Evolutionary conservation across 768 basidiomycete genomes (phyloP).

Genomic region (Tylopilus rubrobrunneus): DNA sequence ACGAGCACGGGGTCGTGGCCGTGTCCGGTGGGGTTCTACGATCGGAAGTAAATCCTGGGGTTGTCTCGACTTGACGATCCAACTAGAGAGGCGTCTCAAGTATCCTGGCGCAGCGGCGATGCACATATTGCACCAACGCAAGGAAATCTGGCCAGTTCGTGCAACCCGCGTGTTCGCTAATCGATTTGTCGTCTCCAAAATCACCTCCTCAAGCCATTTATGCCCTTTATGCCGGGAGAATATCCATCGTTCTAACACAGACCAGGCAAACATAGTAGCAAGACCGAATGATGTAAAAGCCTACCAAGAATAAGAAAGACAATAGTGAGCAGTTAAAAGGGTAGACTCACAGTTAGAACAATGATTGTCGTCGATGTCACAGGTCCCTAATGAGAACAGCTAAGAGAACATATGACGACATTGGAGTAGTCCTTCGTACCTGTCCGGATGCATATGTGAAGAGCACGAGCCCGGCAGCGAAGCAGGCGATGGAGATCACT

Average conservation of each 20-base stretch:
- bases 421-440: slow-evolving; percentile 36
- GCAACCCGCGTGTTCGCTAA: slow-evolving; percentile 27
- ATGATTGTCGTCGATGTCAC: slow-evolving; percentile 71
- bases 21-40: slow-evolving; percentile 18
- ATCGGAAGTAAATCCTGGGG: slow-evolving; percentile 24
- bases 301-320: slow-evolving; percentile 9
- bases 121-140: slow-evolving; percentile 23
- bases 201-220: slow-evolving; percentile 50
- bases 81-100: slow-evolving; percentile 21
- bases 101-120: slow-evolving; percentile 17
- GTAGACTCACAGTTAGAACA: slow-evolving; percentile 53
- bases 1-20: background rate
- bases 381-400: slow-evolving; percentile 37
- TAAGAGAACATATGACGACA: slow-evolving; percentile 20
- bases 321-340: background rate
- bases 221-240: slow-evolving; percentile 46
- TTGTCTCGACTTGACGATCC: slow-evolving; percentile 23
- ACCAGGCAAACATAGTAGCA: slow-evolving; percentile 51
- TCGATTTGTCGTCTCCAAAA: slow-evolving; percentile 23
- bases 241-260: slow-evolving; percentile 48
- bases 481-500: slow-evolving; percentile 79
- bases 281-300: slow-evolving; percentile 41
- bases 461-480: slow-evolving; percentile 72
- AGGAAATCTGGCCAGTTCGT: slow-evolving; percentile 21
- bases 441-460: slow-evolving; percentile 74